phyloP scores from a whole-genome alignment of 176 grass and related monocot species.

The Neostapfia colusana region DNA sequence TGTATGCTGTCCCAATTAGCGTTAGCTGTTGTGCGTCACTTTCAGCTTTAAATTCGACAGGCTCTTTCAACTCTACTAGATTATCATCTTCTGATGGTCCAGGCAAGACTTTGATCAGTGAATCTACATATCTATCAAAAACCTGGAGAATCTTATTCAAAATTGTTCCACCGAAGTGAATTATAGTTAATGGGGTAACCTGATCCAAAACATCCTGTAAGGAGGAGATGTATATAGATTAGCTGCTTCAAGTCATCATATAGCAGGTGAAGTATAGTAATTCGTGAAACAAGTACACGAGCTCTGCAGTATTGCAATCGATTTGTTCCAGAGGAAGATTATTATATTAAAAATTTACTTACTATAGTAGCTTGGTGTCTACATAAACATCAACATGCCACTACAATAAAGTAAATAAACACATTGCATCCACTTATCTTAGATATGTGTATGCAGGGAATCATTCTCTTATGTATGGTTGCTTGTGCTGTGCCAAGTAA shows the following conservation, averaged over 20 bases:
- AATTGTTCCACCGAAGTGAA: conserved; percentile 86
- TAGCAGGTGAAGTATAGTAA: conserved; percentile 1
- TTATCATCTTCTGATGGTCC: conserved; percentile 84
- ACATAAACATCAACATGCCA: conserved; percentile 5
- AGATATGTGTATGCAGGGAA: neutral
- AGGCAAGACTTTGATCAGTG: conserved; percentile 79
- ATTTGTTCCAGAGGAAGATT: conserved; percentile 20
- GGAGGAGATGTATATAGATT: conserved; percentile 41
- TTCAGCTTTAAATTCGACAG: conserved; percentile 78
- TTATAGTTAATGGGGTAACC: conserved; percentile 74
- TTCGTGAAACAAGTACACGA: conserved; percentile 1
- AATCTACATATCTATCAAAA: conserved; percentile 83
- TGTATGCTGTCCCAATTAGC: conserved; percentile 73
- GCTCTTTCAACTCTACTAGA: conserved; percentile 67
- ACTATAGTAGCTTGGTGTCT: conserved; percentile 19
- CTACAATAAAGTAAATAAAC: conserved; percentile 5
- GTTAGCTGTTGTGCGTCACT: conserved; percentile 77
- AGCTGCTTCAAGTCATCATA: conserved; percentile 17
- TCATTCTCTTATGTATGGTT: conserved; percentile 13
- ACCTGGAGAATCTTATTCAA: conserved; percentile 80
- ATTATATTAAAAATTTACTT: conserved; percentile 14
- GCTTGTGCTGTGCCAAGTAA: conserved; percentile 25
- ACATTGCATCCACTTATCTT: neutral
- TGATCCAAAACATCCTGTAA: conserved; percentile 91
- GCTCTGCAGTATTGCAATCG: neutral